A percentile compares a stretch with the other conserved stretches of the same genome.
Evolutionary conservation across 2,329 filamentous ascomycete species (phyloP).

Genomic region (Penicillium sp.): DNA sequence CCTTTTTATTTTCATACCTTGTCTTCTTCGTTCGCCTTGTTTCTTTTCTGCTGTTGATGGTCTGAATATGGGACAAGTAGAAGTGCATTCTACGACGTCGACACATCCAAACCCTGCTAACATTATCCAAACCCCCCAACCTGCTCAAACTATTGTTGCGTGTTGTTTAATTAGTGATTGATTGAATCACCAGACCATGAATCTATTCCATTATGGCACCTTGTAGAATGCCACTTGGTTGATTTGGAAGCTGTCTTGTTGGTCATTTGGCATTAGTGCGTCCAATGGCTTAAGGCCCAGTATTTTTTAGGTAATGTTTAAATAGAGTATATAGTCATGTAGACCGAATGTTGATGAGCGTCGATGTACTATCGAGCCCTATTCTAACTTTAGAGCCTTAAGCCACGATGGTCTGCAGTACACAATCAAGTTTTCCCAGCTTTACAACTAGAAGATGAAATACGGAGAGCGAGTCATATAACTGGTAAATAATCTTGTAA

Average conservation of each 20-base stretch:
- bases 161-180: slow-evolving; percentile 5
- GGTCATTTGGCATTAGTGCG: not conserved
- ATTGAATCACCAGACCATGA: not conserved
- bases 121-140: not conserved
- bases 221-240: slow-evolving; percentile 1
- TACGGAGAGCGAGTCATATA: not conserved
- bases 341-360: not conserved
- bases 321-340: not conserved
- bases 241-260: not conserved
- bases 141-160: not conserved
- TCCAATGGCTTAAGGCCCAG: not conserved
- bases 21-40: not conserved
- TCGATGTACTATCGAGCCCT: not conserved
- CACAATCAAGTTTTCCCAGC: not conserved
- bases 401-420: not conserved
- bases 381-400: not conserved
- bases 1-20: not conserved
- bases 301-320: not conserved
- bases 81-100: not conserved
- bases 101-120: not conserved
- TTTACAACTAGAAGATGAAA: not conserved
- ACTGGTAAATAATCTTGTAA: not conserved
- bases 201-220: slow-evolving; percentile 1
- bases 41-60: not conserved
- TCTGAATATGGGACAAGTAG: not conserved